phyloP scores from a whole-genome alignment of 768 basidiomycete genomes.

The Leccinellum luteum region DNA sequence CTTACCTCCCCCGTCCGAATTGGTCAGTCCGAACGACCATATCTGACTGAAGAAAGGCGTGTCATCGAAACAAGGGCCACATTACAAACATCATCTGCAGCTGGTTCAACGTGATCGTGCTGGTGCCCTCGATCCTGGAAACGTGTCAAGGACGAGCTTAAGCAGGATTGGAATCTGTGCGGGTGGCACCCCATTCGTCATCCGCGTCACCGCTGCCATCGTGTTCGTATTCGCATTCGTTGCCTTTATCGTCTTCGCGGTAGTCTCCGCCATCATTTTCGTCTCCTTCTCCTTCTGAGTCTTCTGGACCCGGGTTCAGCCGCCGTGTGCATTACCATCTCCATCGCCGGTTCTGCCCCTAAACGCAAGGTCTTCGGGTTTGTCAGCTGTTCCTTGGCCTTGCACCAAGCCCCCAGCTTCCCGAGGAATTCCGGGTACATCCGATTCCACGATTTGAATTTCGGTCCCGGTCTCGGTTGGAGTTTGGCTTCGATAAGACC shows the following conservation, averaged over 20 bases:
- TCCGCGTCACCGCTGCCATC: background rate
- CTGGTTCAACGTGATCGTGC: background rate
- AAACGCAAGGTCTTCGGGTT: background rate
- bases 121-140: background rate
- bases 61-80: background rate
- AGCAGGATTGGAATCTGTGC: background rate
- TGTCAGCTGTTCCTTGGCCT: background rate
- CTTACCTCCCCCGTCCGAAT: background rate
- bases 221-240: background rate
- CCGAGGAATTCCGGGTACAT: conserved; percentile 16
- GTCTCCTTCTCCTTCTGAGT: background rate
- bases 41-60: background rate
- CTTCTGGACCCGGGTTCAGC: background rate
- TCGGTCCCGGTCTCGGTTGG: background rate
- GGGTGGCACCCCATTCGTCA: background rate
- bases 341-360: background rate
- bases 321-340: background rate
- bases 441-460: background rate
- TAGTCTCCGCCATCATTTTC: background rate
- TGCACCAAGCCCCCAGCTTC: background rate
- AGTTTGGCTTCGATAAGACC: background rate
- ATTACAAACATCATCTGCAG: background rate
- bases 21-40: background rate
- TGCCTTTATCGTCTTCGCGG: background rate
- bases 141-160: conserved; percentile 5